phyloP scores from a whole-genome alignment of 257 asterid species.

The Asclepias syriaca region DNA sequence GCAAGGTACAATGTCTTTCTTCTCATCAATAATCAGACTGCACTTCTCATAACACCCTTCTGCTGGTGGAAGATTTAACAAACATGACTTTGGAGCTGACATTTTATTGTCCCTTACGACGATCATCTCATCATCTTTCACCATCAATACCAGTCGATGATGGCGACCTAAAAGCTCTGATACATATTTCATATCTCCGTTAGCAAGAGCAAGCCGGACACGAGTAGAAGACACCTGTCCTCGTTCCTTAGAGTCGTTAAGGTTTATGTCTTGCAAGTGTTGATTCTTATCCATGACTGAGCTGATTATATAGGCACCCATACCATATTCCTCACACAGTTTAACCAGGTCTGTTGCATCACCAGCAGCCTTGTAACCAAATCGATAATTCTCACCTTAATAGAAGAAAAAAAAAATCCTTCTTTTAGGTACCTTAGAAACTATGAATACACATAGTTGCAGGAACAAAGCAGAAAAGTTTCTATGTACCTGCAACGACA shows the following conservation, averaged over 20 bases:
- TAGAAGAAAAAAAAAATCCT: not conserved
- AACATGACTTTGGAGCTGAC: constrained; percentile 59
- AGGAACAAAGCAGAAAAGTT: not conserved
- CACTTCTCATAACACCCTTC: constrained; percentile 75
- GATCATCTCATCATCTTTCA: constrained; percentile 28
- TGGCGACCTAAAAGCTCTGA: constrained; percentile 79
- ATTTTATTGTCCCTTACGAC: constrained; percentile 33
- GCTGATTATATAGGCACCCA: constrained; percentile 61
- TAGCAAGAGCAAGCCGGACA: constrained; percentile 75
- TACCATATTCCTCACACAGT: constrained; percentile 61
- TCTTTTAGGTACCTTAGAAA: constrained; percentile 7
- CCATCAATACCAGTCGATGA: constrained; percentile 57
- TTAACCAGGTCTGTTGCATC: constrained; percentile 62
- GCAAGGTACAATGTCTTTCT: constrained; percentile 41
- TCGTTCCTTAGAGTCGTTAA: constrained; percentile 45
- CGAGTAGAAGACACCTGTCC: constrained; percentile 98
- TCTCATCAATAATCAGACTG: constrained; percentile 44
- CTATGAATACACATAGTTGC: not conserved
- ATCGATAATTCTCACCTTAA: constrained; percentile 86
- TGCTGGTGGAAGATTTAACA: constrained; percentile 81
- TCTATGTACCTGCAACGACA: constrained; percentile 76
- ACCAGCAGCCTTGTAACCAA: constrained; percentile 86
- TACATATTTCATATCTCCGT: constrained; percentile 77
- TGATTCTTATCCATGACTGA: constrained; percentile 82
- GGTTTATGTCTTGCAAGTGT: constrained; percentile 18